These are phyloP conservation scores for Petrea volubilis DNA, from an alignment of 257 asterid genomes.

Conservation along the genomic window DNA sequence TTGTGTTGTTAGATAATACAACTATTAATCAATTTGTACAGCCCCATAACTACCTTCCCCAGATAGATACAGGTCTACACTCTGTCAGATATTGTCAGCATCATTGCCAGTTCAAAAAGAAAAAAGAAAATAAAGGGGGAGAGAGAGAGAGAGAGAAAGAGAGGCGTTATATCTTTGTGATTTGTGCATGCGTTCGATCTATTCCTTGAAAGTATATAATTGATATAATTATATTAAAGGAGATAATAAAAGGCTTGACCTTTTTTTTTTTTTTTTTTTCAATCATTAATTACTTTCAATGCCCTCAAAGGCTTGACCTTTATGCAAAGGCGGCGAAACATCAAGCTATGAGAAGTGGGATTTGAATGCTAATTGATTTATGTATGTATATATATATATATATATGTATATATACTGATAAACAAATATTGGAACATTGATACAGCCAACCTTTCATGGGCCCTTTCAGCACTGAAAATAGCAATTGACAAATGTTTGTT, in stretches of 20 bases:
- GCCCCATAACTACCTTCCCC: slow-evolving; percentile 10
- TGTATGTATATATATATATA: too few relatives aligned
- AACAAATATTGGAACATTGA: not conserved
- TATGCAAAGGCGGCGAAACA: not conserved
- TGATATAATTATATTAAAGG: not conserved
- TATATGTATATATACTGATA: not conserved
- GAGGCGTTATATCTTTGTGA: too few relatives aligned
- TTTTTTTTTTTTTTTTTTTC: too few relatives aligned
- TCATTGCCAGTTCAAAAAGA: too few relatives aligned
- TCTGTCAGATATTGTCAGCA: not conserved
- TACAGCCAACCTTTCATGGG: not conserved
- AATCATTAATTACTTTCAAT: too few relatives aligned
- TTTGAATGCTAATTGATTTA: not conserved
- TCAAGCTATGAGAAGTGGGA: not conserved
- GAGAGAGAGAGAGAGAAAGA: too few relatives aligned
- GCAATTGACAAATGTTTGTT: not conserved
- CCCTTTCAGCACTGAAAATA: not conserved
- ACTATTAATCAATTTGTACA: not conserved
- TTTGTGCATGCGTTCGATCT: not conserved
- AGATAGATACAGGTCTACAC: not conserved
- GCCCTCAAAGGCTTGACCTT: not conserved
- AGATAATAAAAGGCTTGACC: too few relatives aligned
- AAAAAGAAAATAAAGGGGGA: too few relatives aligned
- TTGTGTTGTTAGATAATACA: not conserved
- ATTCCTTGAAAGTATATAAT: not conserved